phyloP scores from a whole-genome alignment of 441 rosid species.

The Theobroma grandiflorum region DNA sequence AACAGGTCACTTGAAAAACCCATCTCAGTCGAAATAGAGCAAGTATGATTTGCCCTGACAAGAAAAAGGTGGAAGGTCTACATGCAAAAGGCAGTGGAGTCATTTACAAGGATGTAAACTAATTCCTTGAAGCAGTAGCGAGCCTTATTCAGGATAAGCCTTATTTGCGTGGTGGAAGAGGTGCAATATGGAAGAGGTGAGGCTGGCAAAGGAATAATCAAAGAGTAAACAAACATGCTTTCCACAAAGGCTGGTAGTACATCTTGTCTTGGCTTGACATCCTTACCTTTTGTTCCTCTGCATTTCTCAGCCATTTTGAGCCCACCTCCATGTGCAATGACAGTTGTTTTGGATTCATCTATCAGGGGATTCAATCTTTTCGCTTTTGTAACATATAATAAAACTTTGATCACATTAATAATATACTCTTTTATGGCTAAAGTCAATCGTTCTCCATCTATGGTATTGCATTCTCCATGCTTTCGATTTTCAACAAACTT shows the following conservation, averaged over 20 bases:
- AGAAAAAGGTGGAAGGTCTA: too few relatives aligned
- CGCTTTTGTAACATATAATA: background rate
- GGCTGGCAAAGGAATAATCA: conserved; percentile 26
- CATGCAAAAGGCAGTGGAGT: too few relatives aligned
- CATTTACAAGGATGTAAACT: too few relatives aligned
- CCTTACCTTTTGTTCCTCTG: conserved; percentile 8
- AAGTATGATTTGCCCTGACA: too few relatives aligned
- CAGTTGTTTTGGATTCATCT: conserved; percentile 27
- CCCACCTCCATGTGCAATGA: conserved; percentile 33
- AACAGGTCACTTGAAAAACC: too few relatives aligned
- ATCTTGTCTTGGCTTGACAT: conserved; percentile 23
- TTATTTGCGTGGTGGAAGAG: background rate
- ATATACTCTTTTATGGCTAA: background rate
- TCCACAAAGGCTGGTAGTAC: conserved; percentile 24
- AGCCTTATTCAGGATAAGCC: conserved; percentile 8
- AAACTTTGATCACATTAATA: background rate
- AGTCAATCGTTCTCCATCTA: conserved; percentile 8
- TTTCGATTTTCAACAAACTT: background rate
- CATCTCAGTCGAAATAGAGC: too few relatives aligned
- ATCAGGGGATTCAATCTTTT: background rate
- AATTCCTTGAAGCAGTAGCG: background rate
- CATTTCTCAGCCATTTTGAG: conserved; percentile 20
- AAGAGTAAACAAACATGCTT: conserved; percentile 6
- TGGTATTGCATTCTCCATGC: background rate
- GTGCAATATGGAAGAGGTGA: background rate